A percentile compares a stretch with the other conserved stretches of the same genome.
Conservation (phyloP, 768 basidiomycete genomes). For the Cystofilobasidium bisporidii region DNA sequence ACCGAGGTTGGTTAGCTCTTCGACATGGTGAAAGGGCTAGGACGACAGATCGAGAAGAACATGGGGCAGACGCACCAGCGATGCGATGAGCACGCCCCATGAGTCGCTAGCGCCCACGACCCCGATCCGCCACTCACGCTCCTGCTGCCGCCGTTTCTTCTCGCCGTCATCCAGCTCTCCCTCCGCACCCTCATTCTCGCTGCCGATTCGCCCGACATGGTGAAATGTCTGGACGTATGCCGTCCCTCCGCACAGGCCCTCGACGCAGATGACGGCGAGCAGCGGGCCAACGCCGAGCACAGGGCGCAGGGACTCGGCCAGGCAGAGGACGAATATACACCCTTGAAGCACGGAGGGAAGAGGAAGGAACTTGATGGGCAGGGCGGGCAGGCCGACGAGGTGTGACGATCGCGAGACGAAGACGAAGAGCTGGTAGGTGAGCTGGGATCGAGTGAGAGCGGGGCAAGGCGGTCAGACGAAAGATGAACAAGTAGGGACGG, state of each 20-base stretch:
- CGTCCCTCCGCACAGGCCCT: conserved; percentile 85
- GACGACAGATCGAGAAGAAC: too few species aligned
- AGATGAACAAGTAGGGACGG: background rate
- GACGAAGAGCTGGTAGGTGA: conserved; percentile 55
- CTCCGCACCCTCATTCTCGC: conserved; percentile 46
- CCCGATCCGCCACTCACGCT: conserved; percentile 81
- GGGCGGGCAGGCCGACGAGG: conserved; percentile 68
- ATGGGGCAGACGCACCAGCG: conserved; percentile 37
- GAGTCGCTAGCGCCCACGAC: conserved; percentile 80
- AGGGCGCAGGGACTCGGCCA: conserved; percentile 53
- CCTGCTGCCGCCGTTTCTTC: conserved; percentile 57
- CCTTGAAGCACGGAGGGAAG: conserved; percentile 69
- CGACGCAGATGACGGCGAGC: conserved; percentile 57
- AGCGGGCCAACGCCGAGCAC: conserved; percentile 46
- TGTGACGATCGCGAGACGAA: conserved; percentile 88
- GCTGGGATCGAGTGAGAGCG: background rate
- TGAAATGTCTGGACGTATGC: conserved; percentile 89
- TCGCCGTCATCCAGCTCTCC: conserved; percentile 44
- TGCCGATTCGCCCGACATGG: conserved; percentile 54
- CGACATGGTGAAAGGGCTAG: conserved; percentile 40
- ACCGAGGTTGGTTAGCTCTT: conserved; percentile 65
- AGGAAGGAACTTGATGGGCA: conserved; percentile 59
- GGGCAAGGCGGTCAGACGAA: background rate
- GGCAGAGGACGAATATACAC: conserved; percentile 50
- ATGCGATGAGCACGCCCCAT: conserved; percentile 58